Base-by-base conservation (phyloP, 192 early-diverging fungal species). In the Coemansia sp. region DNA sequence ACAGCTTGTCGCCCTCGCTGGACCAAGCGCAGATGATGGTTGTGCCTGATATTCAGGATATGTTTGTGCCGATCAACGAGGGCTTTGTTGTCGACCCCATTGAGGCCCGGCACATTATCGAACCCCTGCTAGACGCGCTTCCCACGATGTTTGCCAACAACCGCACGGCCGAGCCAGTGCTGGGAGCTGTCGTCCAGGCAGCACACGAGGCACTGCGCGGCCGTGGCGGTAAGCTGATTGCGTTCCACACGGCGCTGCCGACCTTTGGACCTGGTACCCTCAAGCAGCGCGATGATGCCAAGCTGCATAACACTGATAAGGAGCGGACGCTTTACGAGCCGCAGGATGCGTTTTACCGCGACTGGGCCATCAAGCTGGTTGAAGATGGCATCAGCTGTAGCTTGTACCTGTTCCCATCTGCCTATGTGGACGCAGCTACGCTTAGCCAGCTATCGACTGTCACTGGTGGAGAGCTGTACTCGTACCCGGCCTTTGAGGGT, bases 1-100 rank as follows among this genome's bases (percentile, higher is more conserved):
- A 98, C 83, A 98, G 96, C 73, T 69, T 99, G 53, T 87, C 65
- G 89, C 55, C 93, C 4, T 69, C 61, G 38, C 84, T 98, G 34
- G 96, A 97, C 39, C 92, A 95, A 67, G 87, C 93, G 5, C 92
- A 93, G 74, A 95, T 98, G 95, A 85, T 99, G 85, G 91, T 98
- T 32, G 95, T 98, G 5, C 86, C 93, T 0, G 97, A 99, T 68
- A 76, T 97, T 38, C 68, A 87, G 45, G 95, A 99, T 71, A 85
- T 98, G 38, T 99, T 99, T 87, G 92, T 97, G 16, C 97, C 97
- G 1, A 75, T 99, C 11, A 87, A 88, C 67, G 90, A 93, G 18
- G 97, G 97, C 35, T 92, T 98, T 62, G 84, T 95, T 30, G 97
- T 95, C 2, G 91, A 96, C 63, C 93, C 95, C 6, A 61, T 73